phyloP scores from a whole-genome alignment of 106 monocot genomes.

The Xerophyta viscosa region DNA sequence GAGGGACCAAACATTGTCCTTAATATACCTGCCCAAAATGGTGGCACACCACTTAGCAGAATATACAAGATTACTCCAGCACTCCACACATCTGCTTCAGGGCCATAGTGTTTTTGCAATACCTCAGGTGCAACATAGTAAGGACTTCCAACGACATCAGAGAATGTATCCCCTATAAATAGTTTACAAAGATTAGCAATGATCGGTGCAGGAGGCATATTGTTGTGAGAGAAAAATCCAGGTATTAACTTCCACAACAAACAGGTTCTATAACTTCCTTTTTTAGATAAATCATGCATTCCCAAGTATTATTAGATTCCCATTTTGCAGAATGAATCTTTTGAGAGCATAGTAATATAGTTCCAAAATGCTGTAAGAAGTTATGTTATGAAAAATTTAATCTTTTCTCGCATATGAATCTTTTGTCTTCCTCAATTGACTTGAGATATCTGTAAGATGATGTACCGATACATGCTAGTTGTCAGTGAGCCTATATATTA shows the following conservation, averaged over 20 bases:
- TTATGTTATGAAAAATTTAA: too few species aligned
- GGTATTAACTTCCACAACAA: too few species aligned
- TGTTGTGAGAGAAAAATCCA: too few species aligned
- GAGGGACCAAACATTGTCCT: background rate
- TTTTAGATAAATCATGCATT: background rate
- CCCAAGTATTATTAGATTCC: background rate
- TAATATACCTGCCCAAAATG: slow-evolving; percentile 31
- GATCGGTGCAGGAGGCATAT: too few species aligned
- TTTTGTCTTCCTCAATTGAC: too few species aligned
- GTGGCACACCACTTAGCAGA: slow-evolving; percentile 31
- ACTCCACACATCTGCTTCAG: too few species aligned
- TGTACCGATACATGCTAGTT: too few species aligned
- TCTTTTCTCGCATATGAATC: too few species aligned
- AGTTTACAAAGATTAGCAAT: background rate
- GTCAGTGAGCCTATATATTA: too few species aligned
- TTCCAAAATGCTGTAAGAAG: background rate
- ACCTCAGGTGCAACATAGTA: slow-evolving; percentile 45
- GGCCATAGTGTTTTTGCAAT: too few species aligned
- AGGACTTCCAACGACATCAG: slow-evolving; percentile 30
- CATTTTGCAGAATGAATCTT: background rate
- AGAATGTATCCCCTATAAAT: slow-evolving; percentile 21
- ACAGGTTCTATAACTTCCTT: too few species aligned
- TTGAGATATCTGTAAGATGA: too few species aligned
- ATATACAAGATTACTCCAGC: slow-evolving; percentile 34
- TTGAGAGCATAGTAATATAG: background rate